Evolutionary conservation across 1,284 basidiomycete genomes (phyloP), one percentile per base, ranked within the genome.

Genomic region (Fistulinella staudtii): DNA sequence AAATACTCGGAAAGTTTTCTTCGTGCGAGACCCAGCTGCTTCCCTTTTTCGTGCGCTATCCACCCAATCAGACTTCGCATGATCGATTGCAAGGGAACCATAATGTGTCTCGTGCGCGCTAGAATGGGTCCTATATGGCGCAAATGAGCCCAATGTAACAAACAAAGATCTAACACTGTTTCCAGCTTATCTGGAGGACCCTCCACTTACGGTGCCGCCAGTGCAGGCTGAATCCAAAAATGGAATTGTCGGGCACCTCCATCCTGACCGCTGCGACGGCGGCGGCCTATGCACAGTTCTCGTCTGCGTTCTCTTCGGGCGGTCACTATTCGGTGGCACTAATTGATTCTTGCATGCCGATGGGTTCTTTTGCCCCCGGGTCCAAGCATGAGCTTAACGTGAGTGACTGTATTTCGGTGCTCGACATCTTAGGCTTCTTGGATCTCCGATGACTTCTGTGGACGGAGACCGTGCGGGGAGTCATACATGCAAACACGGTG

Each of bases 181-280:
- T 51, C 54, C 53, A 23, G 21, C 40, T 37, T 23, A 47, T 58
- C 55, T 60, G 35, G 23, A 15, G 22, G 18, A 11, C 20, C 11
- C 36, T 15, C 33, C 36, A 8, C 27, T 28, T 17, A 6, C 33
- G 17, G 22, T 36, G n/a, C 17, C 8, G 41, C 25, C 13, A 23
- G 23, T 29, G 23, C 27, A 36, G 34, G 7, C 30, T 36, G 33
- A 20, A 38, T 39, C 8, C n/a, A 35, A 30, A 20, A 39, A 38
- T 25, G 39, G 44, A 14, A 35, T 46, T 46, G 25, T 33, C 11
- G 31, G 21, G 10, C 18, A 61, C 60, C 45, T 60, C 52, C 55
- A 60, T 50, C 39, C 34, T 56, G 29, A 9, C 55, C 53, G 58
- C 53, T 43, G 53, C 56, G 60, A 63, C 46, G 60, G 56, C 60